A percentile compares a stretch with the other conserved stretches of the same genome.
Evolutionary conservation across 257 asterid genomes (phyloP).

Genomic region (Handroanthus guayacan): DNA sequence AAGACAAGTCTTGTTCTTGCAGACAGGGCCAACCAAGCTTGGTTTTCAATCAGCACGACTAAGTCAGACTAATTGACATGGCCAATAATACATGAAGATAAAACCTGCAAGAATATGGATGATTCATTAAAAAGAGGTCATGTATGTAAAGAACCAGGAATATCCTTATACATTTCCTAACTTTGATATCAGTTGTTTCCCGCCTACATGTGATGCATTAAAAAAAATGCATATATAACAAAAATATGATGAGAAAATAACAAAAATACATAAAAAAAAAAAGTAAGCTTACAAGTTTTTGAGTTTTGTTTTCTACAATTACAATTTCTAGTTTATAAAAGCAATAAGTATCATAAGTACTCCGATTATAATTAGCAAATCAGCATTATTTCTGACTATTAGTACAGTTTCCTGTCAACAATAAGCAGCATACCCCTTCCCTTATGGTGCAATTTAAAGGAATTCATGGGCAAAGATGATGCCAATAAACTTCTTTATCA

Average conservation of each 20-base stretch:
- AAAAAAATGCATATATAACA: background rate
- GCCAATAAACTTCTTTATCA: background rate
- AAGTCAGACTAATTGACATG: constrained; percentile 27
- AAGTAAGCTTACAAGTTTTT: background rate
- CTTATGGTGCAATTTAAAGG: background rate
- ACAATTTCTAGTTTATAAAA: background rate
- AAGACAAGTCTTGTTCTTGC: constrained; percentile 21
- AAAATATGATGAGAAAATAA: background rate
- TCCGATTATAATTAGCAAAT: constrained; percentile 1
- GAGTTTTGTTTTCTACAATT: background rate
- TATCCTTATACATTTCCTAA: background rate
- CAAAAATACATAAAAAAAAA: background rate
- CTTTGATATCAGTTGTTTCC: background rate
- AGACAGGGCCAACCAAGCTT: constrained; percentile 29
- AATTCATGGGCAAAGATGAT: background rate
- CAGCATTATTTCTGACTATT: background rate
- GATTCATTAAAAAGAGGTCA: constrained; percentile 26
- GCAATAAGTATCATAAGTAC: background rate
- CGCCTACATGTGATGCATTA: background rate
- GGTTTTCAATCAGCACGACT: constrained; percentile 32
- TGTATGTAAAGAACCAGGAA: constrained; percentile 17
- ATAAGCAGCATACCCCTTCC: constrained; percentile 9
- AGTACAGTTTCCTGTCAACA: constrained; percentile 17
- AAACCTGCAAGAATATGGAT: constrained; percentile 43
- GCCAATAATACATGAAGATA: constrained; percentile 24